A percentile compares a stretch with the other conserved stretches of the same genome.
phyloP scores from a whole-genome alignment of 192 early-diverging fungal genomes.

The Funneliformis geosporum region DNA sequence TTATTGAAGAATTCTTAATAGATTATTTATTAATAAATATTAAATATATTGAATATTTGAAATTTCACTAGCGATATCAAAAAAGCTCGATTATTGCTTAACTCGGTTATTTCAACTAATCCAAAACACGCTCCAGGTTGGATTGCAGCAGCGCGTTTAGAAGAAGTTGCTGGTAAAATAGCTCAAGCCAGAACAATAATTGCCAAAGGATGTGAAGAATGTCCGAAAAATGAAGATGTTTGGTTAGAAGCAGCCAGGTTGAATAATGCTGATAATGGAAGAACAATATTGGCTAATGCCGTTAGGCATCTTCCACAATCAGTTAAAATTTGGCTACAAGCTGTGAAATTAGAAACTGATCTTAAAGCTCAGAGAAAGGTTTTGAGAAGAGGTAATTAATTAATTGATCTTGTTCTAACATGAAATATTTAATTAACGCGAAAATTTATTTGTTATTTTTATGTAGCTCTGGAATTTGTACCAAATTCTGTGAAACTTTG shows the following conservation, averaged over 20 bases:
- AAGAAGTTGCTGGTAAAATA: conserved; percentile 88
- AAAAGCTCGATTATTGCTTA: conserved; percentile 83
- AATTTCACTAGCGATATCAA: conserved; percentile 73
- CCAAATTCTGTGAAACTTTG: conserved; percentile 91
- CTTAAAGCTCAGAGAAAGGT: conserved; percentile 76
- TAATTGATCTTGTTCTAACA: background rate
- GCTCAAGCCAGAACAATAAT: conserved; percentile 84
- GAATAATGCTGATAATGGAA: conserved; percentile 81
- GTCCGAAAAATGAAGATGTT: conserved; percentile 91
- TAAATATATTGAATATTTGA: background rate
- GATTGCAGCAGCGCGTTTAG: conserved; percentile 96
- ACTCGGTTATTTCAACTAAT: conserved; percentile 90
- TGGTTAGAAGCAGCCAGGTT: conserved; percentile 96
- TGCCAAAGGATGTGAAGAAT: conserved; percentile 90
- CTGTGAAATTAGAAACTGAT: conserved; percentile 83
- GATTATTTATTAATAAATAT: background rate
- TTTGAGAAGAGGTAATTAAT: conserved; percentile 58
- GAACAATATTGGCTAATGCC: conserved; percentile 88
- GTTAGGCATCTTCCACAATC: conserved; percentile 87
- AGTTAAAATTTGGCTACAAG: conserved; percentile 90
- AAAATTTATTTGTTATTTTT: background rate
- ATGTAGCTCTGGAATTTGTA: conserved; percentile 82
- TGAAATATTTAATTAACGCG: background rate
- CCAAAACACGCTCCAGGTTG: conserved; percentile 97
- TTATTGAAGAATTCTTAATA: background rate